A percentile compares a stretch with the other conserved stretches of the same genome.
phyloP scores from a whole-genome alignment of 2,329 filamentous ascomycete species.

The Rhinocladiella mackenziei region DNA sequence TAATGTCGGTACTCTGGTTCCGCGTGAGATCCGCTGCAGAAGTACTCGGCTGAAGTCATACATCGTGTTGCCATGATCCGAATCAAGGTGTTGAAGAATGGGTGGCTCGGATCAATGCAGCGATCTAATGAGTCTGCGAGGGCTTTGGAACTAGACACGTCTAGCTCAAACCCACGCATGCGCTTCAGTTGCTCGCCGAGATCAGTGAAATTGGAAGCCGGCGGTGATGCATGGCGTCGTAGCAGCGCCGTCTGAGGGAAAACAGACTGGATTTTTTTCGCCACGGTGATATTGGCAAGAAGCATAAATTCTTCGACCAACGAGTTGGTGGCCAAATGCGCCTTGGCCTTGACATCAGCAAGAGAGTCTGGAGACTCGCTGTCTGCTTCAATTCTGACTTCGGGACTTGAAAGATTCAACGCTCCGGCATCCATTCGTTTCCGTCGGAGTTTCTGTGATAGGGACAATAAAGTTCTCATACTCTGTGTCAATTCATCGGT shows the following conservation, averaged over 20 bases:
- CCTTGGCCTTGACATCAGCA: conserved; percentile 86
- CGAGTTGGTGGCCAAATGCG: conserved; percentile 91
- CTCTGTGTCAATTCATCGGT: conserved; percentile 84
- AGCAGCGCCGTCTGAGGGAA: conserved; percentile 95
- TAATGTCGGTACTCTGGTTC: conserved; percentile 97
- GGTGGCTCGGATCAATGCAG: conserved; percentile 73
- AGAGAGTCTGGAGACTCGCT: conserved; percentile 87
- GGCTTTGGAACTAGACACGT: conserved; percentile 82
- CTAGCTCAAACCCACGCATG: conserved; percentile 75
- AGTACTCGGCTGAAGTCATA: conserved; percentile 99
- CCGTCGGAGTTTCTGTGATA: conserved; percentile 89
- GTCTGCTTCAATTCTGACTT: conserved; percentile 90
- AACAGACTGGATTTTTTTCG: conserved; percentile 79
- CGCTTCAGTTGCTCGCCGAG: conserved; percentile 84
- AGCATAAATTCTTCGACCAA: conserved; percentile 99
- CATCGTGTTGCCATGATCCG: conserved; percentile 96
- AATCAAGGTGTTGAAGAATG: conserved; percentile 97
- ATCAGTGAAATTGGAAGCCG: conserved; percentile 95
- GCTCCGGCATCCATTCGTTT: conserved; percentile 96
- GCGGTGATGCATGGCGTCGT: conserved; percentile 84
- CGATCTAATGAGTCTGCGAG: conserved; percentile 85
- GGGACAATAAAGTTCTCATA: conserved; percentile 78
- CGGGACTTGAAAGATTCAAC: conserved; percentile 91
- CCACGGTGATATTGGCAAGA: conserved; percentile 93
- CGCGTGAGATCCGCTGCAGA: conserved; percentile 87